phyloP scores from a whole-genome alignment of 805 yeast species.

The Candida ipomoeae region DNA sequence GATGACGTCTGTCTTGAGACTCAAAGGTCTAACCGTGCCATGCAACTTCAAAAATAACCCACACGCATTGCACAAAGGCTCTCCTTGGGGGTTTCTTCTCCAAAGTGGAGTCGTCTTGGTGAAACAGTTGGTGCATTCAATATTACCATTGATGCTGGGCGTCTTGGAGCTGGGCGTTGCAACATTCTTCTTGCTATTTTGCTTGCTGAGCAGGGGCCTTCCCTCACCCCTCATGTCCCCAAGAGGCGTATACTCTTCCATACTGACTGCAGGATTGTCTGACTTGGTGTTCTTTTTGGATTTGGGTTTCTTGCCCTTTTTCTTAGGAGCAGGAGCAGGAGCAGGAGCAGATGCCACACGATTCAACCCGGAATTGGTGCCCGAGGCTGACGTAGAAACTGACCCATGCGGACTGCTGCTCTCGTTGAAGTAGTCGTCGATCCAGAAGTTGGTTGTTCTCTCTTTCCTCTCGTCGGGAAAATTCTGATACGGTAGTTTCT shows the following conservation, averaged over 20 bases:
- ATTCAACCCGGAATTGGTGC: constrained; percentile 7
- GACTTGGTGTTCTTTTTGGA: background rate
- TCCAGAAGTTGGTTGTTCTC: background rate
- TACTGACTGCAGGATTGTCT: background rate
- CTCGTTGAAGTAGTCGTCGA: constrained; percentile 3
- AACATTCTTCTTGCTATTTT: constrained; percentile 1
- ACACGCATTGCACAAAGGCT: constrained; percentile 85
- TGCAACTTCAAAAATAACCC: constrained; percentile 57
- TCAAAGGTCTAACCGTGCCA: constrained; percentile 91
- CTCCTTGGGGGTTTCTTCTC: constrained; percentile 90
- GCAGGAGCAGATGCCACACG: constrained; percentile 3
- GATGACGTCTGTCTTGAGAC: constrained; percentile 87
- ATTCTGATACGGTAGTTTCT: background rate
- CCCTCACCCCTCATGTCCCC: background rate
- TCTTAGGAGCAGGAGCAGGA: constrained; percentile 8
- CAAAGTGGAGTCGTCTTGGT: constrained; percentile 92
- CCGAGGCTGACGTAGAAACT: constrained; percentile 12
- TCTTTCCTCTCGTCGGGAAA: background rate
- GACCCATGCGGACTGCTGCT: constrained; percentile 10
- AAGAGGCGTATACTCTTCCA: background rate
- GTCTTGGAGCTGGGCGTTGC: background rate
- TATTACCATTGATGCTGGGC: constrained; percentile 8
- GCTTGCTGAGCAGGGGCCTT: constrained; percentile 6
- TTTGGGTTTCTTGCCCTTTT: constrained; percentile 10
- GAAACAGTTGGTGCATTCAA: constrained; percentile 78